phyloP scores from a whole-genome alignment of 208 protist species.

The Leishmania mexicana region DNA sequence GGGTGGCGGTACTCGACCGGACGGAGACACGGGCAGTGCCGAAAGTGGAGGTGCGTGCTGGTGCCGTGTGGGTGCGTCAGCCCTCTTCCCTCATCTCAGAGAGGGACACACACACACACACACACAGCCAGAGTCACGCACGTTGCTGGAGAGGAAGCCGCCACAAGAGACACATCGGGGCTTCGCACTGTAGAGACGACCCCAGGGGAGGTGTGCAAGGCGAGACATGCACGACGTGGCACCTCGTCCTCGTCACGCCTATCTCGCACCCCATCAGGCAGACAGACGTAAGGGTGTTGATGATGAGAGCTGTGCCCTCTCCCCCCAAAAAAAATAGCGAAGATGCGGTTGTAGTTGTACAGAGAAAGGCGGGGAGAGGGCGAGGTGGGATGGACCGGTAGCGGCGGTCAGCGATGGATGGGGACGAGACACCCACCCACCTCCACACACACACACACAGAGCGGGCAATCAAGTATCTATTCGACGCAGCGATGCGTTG shows the following conservation, averaged over 20 bases:
- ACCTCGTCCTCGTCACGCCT: neutral
- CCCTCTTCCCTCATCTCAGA: neutral
- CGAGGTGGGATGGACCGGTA: neutral
- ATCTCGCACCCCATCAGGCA: neutral
- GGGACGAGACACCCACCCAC: neutral
- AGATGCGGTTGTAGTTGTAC: too few species aligned
- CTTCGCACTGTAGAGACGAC: neutral
- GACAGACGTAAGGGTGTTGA: neutral
- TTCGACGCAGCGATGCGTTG: neutral
- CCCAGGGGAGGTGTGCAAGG: neutral
- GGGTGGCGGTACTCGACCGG: neutral
- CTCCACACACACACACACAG: too few species aligned
- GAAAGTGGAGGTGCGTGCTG: neutral
- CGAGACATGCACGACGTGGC: neutral
- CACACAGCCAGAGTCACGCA: neutral
- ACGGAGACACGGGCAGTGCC: neutral
- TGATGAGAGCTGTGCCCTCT: too few species aligned
- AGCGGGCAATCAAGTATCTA: neutral
- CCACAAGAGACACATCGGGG: neutral
- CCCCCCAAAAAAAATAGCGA: neutral
- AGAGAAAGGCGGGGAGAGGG: neutral
- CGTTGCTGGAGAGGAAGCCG: neutral
- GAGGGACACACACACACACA: neutral
- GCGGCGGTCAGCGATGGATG: neutral
- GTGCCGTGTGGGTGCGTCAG: neutral